Percentiles rank a stretch among this genome's conserved stretches.
Evolutionary conservation across 441 rosid species (phyloP).

Genomic region (Omphalea diandra): DNA sequence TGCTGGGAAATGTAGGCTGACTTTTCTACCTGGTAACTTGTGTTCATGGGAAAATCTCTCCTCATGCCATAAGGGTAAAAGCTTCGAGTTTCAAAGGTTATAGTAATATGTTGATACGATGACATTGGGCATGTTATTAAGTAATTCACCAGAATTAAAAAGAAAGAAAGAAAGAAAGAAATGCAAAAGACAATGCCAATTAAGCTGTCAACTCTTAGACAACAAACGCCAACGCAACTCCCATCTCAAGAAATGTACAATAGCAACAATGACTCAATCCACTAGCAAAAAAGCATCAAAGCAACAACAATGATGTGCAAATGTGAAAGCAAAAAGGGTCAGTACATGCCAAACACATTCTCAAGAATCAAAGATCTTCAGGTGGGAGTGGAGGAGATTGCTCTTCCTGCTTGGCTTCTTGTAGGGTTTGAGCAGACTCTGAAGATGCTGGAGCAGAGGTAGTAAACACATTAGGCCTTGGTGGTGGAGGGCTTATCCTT

Average conservation of each 20-base stretch:
- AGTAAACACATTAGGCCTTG: constrained; percentile 17
- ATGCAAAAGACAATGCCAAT: not conserved
- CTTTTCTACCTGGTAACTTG: not conserved
- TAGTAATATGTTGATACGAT: not conserved
- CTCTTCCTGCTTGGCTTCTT: constrained; percentile 34
- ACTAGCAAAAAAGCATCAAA: not conserved
- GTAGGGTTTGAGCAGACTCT: constrained; percentile 25
- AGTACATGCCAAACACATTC: not conserved
- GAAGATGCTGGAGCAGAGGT: constrained; percentile 28
- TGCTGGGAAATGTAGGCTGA: not conserved
- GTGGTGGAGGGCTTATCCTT: constrained; percentile 35
- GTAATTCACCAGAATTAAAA: not conserved
- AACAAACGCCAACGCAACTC: not conserved
- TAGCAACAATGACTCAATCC: not conserved
- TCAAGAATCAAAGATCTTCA: constrained; percentile 25
- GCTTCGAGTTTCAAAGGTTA: not conserved
- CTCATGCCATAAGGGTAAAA: not conserved
- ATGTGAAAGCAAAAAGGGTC: not conserved
- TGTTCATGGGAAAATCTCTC: not conserved
- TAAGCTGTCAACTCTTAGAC: not conserved
- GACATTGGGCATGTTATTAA: not conserved
- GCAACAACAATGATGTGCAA: not conserved
- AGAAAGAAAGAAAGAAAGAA: not conserved
- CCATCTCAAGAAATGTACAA: not conserved
- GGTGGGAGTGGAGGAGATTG: constrained; percentile 33